A percentile compares a stretch with the other conserved stretches of the same genome.
Evolutionary conservation across 768 basidiomycete genomes (phyloP).

Genomic region (Gloeophyllum trabeum): DNA sequence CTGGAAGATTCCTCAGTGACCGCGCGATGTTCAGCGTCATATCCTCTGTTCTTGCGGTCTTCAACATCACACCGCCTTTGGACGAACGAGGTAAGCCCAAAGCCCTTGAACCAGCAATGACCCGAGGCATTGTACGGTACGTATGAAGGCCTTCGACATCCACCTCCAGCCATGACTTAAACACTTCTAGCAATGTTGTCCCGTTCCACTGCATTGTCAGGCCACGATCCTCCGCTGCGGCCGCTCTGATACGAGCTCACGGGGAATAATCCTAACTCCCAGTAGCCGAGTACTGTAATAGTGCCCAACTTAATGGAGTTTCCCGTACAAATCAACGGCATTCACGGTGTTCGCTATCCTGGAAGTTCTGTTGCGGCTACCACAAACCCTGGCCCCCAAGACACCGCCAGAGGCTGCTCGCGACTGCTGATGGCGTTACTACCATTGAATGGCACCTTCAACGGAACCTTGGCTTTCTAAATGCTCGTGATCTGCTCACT

Average conservation of each 20-base stretch:
- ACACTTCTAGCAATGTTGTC: not conserved
- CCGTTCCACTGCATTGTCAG: not conserved
- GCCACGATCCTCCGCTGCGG: not conserved
- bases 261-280: too few species aligned
- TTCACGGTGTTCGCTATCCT: not conserved
- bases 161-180: not conserved
- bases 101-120: not conserved
- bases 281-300: too few species aligned
- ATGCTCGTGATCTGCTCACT: too few species aligned
- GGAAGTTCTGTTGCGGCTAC: not conserved
- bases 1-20: conserved; percentile 7
- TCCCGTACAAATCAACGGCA: not conserved
- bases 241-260: not conserved
- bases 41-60: not conserved
- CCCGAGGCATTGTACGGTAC: not conserved
- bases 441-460: too few species aligned
- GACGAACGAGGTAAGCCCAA: not conserved
- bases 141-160: not conserved
- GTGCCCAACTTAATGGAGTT: not conserved
- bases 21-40: not conserved
- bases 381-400: not conserved
- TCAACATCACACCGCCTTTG: not conserved
- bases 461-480: too few species aligned
- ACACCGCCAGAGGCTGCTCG: too few species aligned
- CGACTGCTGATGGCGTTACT: too few species aligned